Base-by-base conservation (phyloP, 2,329 filamentous ascomycete genomes). In the Alternaria burnsii region DNA sequence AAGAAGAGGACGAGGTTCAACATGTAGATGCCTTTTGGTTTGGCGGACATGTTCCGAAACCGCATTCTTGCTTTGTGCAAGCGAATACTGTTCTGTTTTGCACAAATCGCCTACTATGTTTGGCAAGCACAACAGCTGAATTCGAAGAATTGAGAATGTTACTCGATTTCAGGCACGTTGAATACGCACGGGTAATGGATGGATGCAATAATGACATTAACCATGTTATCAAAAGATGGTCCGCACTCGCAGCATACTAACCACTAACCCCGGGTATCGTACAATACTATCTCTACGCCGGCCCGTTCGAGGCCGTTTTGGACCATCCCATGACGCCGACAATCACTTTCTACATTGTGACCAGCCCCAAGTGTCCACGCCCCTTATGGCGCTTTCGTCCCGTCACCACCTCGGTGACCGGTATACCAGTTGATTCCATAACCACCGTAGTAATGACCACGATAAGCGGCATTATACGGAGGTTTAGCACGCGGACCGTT, bases 1-100 rank as follows among this genome's bases (percentile, higher is more conserved):
- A 97, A 97, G 84, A 85, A 91, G 75, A 86, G 95, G 73, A 98
- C 94, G 69, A 89, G 92, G 77, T 99, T 98, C 82, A 95, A 96
- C 80, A 83, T 99, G 76, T 98, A 81, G 61, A 59, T 24, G 20
- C n/a, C 38, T 11, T 12, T n/a, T 2, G 18, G 40, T 24, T 9
- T 22, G 24, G 18, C 11, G 38, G 38, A 30, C 3, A 16, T 18
- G 12, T 7, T 11, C 30, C 32, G n/a, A 16, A 26, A 18, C 28
- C 22, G 9, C 22, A 6, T 54, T 24, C 14, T 54, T 20, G 38
- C 10, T 14, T 24, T 36, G 28, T 42, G 20, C 24, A 54, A 46
- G 40, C 30, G 28, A 48, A 48, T 48, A 11, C 18, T 11, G 36
- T 30, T n/a, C 9, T 12, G 0, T 24, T 16, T 36, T 24, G 14